These are phyloP conservation scores for Akanthomyces uredinophilus DNA, from an alignment of 2,329 filamentous ascomycete genomes.

Conservation along the genomic window DNA sequence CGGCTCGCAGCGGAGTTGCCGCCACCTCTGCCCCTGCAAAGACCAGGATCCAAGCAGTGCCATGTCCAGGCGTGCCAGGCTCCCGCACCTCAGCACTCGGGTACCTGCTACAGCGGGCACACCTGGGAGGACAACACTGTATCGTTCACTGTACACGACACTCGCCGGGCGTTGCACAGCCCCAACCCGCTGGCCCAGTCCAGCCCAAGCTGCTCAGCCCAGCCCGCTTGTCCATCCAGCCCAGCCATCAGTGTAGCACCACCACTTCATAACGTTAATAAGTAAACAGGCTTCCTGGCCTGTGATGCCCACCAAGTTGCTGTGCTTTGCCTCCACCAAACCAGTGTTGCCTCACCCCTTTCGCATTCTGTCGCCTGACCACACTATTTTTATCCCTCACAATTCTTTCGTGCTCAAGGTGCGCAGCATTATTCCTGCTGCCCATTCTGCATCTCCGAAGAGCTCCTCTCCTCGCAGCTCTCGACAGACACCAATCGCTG, in stretches of 20 bases:
- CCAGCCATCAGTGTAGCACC: not conserved
- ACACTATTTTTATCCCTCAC: not conserved
- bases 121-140: not conserved
- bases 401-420: not conserved
- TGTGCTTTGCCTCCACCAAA: constrained; percentile 8
- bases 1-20: not conserved
- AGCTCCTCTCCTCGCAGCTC: not conserved
- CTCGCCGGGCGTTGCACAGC: not conserved
- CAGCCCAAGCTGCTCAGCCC: not conserved
- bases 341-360: constrained; percentile 6
- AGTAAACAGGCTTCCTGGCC: not conserved
- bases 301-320: constrained; percentile 5
- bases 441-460: not conserved
- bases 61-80: not conserved
- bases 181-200: not conserved
- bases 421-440: not conserved
- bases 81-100: not conserved
- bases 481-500: not conserved
- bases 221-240: not conserved
- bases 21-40: not conserved
- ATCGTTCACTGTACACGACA: not conserved
- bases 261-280: not conserved
- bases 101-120: not conserved
- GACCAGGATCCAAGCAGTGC: not conserved
- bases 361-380: not conserved